Base-by-base conservation (phyloP, 73 alveolate genomes). In the Blepharisma stoltei region DNA sequence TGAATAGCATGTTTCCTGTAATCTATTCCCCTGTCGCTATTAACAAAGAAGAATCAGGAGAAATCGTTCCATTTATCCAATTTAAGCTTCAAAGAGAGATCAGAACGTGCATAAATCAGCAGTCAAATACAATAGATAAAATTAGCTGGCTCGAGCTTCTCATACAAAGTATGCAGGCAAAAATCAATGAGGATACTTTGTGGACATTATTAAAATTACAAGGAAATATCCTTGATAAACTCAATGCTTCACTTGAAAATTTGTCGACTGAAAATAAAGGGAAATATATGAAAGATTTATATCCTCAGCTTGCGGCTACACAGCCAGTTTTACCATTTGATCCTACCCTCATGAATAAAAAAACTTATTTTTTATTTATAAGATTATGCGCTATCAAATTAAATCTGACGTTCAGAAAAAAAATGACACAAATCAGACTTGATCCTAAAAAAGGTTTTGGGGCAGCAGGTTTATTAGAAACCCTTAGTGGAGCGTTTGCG, bases 311-410 rank as follows among this genome's bases (percentile, higher is more conserved):
- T 76, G 73, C 6, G 9, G 53, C 78, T 38, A 68, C 37, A 6
- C 47, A 70, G 9, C 88, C 90, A 20, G 38, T 32, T 18, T 53
- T 76, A 6, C 54, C 55, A 9, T 70, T 67, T 54, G 23, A 54
- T 14, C 68, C 68, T 6, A 14, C 11, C 18, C 25, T 67, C 21
- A 83, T 78, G 37, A 69, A 55, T 2, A 81, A 80, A 52, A 87
- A 87, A 49, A 66, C 84, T 38, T 87, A 78, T 81, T 87, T 84
- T 81, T 84, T 70, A 47, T 50, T 80, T 23, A 52, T 87, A 60
- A 69, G 75, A 38, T 25, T 87, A 18, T 84, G 91, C 3, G 88
- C 91, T 11, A 78, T 83, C 25, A 87, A 84, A 70, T 20, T 70
- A 3, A 79, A 49, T 1, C 54, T 87, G 4, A 87, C 91, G 0